Conservation (phyloP, 2,329 filamentous ascomycete genomes). For the Fusarium concolor region DNA sequence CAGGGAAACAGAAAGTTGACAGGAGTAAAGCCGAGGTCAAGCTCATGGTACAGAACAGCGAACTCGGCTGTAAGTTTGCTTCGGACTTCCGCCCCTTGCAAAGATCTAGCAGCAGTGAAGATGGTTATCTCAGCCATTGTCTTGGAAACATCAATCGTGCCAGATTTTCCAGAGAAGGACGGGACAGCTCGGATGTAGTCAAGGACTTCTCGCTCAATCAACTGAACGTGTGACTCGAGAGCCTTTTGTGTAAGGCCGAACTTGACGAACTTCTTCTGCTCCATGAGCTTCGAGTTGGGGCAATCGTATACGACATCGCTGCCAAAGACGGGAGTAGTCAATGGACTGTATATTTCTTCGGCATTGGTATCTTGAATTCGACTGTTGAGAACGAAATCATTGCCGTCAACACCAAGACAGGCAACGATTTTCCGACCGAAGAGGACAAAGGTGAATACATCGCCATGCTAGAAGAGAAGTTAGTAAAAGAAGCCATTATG, state of each 20-base stretch:
- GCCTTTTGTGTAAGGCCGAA: conserved; percentile 74
- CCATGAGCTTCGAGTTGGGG: conserved; percentile 86
- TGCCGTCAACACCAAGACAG: conserved; percentile 62
- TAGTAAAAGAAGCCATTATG: neutral
- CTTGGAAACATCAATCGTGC: conserved; percentile 71
- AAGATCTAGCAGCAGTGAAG: conserved; percentile 80
- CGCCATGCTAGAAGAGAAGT: conserved; percentile 57
- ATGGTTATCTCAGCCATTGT: conserved; percentile 83
- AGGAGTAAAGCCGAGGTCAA: conserved; percentile 79
- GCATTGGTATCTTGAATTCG: conserved; percentile 64
- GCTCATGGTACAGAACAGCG: conserved; percentile 81
- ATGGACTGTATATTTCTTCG: conserved; percentile 64
- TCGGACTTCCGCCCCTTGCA: conserved; percentile 82
- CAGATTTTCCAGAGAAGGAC: conserved; percentile 68
- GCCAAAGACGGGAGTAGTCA: conserved; percentile 73
- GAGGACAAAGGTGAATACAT: conserved; percentile 66
- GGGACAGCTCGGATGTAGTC: conserved; percentile 70
- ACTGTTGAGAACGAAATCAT: conserved; percentile 68
- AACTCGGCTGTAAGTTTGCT: conserved; percentile 77
- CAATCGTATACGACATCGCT: conserved; percentile 86
- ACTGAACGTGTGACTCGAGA: conserved; percentile 73
- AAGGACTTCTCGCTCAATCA: conserved; percentile 77
- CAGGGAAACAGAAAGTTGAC: conserved; percentile 87
- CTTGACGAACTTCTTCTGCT: conserved; percentile 88
- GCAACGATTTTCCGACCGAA: conserved; percentile 63